Base-by-base conservation (phyloP, 192 early-diverging fungal species). In the Diversispora epigaea region DNA sequence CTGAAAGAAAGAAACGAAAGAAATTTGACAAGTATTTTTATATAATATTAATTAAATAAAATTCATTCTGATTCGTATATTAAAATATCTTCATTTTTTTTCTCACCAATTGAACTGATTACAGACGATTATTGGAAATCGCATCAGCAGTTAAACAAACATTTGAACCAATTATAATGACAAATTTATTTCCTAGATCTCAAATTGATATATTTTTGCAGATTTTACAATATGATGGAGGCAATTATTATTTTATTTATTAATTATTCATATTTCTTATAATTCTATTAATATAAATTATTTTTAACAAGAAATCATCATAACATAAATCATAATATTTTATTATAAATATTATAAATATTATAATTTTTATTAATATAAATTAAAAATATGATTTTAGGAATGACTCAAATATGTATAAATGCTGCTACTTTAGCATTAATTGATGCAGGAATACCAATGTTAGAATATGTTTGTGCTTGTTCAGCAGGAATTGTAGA, bases 181-280 rank as follows among this genome's bases (percentile, higher is more conserved):
- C 86, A 4, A 81, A 80, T 46, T 81, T 91, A 40, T 97, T 90
- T 72, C 90, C 95, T 46, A 87, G 93, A 22, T 95, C 95, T 22
- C 93, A 98, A 81, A 96, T 99, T 71, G 92, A 93, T 60, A 92
- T 99, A 50, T 94, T 92, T 76, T 77, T 98, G 39, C 96, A 99
- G 77, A 79, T 98, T 15, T 83, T 99, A 73, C 97, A 99, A 78
- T 86, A 91, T 71, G 97, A 99, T 74, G 97, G 97, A 50, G 96
- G 94, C 67, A 84, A 78, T 45, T 52, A 6, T 22, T 17, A 11
- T 43, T 12, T 66, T 10, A 41, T 17, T 17, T 25, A 17, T 19
- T 50, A 8, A 50, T 50, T 1, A 12, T 5, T 12, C 2, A 50
- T 4, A 50, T 32, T 32, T 32, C 25, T 32, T 32, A 32, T 32